phyloP scores from a whole-genome alignment of 805 yeast species.

The Priceomyces melissophilus region DNA sequence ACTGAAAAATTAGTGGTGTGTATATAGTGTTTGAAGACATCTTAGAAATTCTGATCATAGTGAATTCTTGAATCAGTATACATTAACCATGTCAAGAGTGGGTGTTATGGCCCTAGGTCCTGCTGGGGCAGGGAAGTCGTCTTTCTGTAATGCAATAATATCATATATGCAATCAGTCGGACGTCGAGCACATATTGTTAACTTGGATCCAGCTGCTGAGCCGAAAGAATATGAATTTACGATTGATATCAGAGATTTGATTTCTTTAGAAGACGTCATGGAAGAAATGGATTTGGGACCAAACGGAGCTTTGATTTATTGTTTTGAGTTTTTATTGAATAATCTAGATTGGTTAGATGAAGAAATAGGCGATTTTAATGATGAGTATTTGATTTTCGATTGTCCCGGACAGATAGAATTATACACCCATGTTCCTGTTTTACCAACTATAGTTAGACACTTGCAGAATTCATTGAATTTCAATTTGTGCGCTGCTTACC shows the following conservation, averaged over 20 bases:
- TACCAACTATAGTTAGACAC: slow-evolving; percentile 87
- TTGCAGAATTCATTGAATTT: slow-evolving; percentile 76
- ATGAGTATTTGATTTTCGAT: slow-evolving; percentile 90
- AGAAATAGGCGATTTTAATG: slow-evolving; percentile 92
- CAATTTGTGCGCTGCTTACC: slow-evolving; percentile 86
- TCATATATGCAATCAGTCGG: slow-evolving; percentile 87
- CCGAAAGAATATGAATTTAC: slow-evolving; percentile 89
- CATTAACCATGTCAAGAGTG: slow-evolving; percentile 73
- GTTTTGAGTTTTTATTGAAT: slow-evolving; percentile 80
- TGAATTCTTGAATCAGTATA: not conserved
- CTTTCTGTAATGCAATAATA: slow-evolving; percentile 86
- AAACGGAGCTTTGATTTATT: slow-evolving; percentile 82
- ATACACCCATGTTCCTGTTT: slow-evolving; percentile 89
- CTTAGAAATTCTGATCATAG: slow-evolving; percentile 3
- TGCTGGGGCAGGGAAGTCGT: slow-evolving; percentile 94
- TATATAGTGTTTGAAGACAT: not conserved
- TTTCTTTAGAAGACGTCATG: slow-evolving; percentile 90
- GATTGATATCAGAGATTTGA: slow-evolving; percentile 86
- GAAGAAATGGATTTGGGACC: slow-evolving; percentile 79
- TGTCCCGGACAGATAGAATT: slow-evolving; percentile 97
- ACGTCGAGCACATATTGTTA: slow-evolving; percentile 90
- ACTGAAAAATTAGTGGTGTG: not conserved
- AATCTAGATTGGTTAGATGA: slow-evolving; percentile 97
- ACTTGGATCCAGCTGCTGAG: slow-evolving; percentile 96
- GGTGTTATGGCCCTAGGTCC: slow-evolving; percentile 95